A percentile compares a stretch with the other conserved stretches of the same genome.
Conservation (phyloP, 78 protist genomes). For the Dictyostelium brefeldianum region DNA sequence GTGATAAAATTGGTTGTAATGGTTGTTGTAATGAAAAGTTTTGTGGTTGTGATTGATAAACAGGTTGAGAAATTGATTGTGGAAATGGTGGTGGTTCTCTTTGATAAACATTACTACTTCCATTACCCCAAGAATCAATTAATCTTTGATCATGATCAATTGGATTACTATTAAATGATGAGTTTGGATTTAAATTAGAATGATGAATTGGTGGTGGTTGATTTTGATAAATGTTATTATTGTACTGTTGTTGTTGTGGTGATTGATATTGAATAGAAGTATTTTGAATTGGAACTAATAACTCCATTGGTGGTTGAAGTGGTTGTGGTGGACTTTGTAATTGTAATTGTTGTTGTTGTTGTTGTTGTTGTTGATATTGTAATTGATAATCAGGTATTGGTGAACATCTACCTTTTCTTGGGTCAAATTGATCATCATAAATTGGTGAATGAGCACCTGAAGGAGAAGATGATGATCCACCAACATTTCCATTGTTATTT, state of each 20-base stretch:
- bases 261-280: not conserved
- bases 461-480: not conserved
- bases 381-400: constrained; percentile 13
- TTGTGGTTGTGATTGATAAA: constrained; percentile 6
- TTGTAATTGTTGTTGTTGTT: not conserved
- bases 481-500: not conserved
- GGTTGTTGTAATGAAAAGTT: constrained; percentile 15
- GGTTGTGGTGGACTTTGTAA: not conserved
- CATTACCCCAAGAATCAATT: constrained; percentile 7
- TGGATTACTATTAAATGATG: not conserved
- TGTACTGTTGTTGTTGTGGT: not conserved
- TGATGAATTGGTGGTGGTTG: constrained; percentile 15
- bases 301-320: not conserved
- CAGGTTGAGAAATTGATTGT: not conserved
- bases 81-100: not conserved
- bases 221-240: not conserved
- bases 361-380: not conserved
- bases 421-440: constrained; percentile 31
- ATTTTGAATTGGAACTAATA: not conserved
- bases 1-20: constrained; percentile 5
- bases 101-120: not conserved
- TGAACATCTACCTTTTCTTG: constrained; percentile 45
- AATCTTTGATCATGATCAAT: not conserved
- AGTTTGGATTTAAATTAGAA: constrained; percentile 12
- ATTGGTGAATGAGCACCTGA: constrained; percentile 32